Evolutionary conservation across 108 stramenopile species (phyloP).

Genomic region (Cylindrotheca closterium): DNA sequence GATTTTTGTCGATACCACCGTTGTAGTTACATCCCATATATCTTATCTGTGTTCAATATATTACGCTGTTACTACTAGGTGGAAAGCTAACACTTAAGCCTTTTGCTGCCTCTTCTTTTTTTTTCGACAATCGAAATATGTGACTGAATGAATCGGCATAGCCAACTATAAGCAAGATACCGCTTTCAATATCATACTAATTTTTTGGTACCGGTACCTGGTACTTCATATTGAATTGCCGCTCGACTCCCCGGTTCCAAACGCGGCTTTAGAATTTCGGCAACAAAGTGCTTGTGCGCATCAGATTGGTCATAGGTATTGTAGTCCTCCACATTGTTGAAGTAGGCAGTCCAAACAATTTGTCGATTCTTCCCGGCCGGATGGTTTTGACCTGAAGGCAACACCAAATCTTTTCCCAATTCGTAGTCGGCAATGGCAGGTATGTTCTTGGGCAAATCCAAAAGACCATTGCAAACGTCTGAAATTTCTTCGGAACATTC

Average conservation of each 20-base stretch:
- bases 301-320: slow-evolving; percentile 12
- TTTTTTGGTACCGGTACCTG: no score
- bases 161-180: no score
- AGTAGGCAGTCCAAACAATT: slow-evolving; percentile 13
- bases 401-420: slow-evolving; percentile 12
- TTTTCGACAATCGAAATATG: no score
- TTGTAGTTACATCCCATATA: no score
- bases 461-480: slow-evolving; percentile 9
- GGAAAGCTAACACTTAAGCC: no score
- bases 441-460: slow-evolving; percentile 11
- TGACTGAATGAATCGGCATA: no score
- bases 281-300: slow-evolving; percentile 12
- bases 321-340: slow-evolving; percentile 13
- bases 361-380: slow-evolving; percentile 30
- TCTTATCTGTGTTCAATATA: no score
- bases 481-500: slow-evolving; percentile 5
- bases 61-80: no score
- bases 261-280: background rate
- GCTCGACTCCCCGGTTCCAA: slow-evolving; percentile 22
- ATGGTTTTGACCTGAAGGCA: slow-evolving; percentile 22
- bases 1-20: no score
- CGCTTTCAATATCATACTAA: no score
- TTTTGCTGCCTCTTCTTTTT: no score
- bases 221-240: slow-evolving; percentile 22
- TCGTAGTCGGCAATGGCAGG: slow-evolving; percentile 9